Conservation (phyloP, 129 eudicot species). For the Lactuca saligna region DNA sequence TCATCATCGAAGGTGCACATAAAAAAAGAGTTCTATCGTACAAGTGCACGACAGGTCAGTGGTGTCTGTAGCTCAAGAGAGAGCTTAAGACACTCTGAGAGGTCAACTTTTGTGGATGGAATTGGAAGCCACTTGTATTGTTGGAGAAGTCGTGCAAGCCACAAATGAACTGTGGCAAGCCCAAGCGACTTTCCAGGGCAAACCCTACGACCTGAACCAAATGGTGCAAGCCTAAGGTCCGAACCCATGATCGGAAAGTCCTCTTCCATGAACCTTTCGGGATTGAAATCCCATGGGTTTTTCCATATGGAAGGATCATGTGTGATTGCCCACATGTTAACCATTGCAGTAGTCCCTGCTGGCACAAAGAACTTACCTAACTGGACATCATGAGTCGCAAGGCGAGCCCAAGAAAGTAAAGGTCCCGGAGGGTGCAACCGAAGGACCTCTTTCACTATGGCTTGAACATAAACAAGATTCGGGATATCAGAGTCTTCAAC, state of each 20-base stretch:
- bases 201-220: slow-evolving; percentile 83
- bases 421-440: slow-evolving; percentile 93
- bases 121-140: slow-evolving; percentile 56
- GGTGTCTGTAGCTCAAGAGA: slow-evolving; percentile 84
- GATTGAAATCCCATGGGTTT: slow-evolving; percentile 70
- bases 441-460: slow-evolving; percentile 76
- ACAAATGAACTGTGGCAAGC: slow-evolving; percentile 60
- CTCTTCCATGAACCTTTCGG: slow-evolving; percentile 65
- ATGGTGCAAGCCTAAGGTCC: slow-evolving; percentile 82
- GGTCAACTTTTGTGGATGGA: slow-evolving; percentile 49
- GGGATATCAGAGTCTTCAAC: slow-evolving; percentile 67
- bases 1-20: not conserved
- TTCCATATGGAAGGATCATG: slow-evolving; percentile 78
- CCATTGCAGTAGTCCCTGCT: slow-evolving; percentile 91
- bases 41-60: slow-evolving; percentile 41
- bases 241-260: slow-evolving; percentile 74
- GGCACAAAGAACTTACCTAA: slow-evolving; percentile 63
- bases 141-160: slow-evolving; percentile 76
- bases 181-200: slow-evolving; percentile 83
- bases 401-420: slow-evolving; percentile 86
- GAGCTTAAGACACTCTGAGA: slow-evolving; percentile 72
- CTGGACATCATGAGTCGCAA: slow-evolving; percentile 62
- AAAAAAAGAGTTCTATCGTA: slow-evolving; percentile 15
- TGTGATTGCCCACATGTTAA: slow-evolving; percentile 94
- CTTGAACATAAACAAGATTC: slow-evolving; percentile 63